phyloP scores from a whole-genome alignment of 2,329 filamentous ascomycete genomes.

The Monilinia polystroma region DNA sequence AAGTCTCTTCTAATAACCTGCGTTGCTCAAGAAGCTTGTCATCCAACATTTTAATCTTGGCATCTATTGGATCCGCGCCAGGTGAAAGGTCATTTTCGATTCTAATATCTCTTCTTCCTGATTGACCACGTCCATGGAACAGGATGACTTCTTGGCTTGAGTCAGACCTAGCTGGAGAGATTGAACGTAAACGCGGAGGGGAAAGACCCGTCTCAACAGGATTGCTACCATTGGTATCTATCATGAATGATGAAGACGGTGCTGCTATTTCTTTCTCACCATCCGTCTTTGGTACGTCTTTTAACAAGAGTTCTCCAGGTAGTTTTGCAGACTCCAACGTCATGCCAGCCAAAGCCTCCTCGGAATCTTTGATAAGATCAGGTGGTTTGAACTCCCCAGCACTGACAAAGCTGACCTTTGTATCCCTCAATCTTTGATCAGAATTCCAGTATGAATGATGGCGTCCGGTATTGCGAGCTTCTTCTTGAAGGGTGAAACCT shows the following conservation, averaged over 20 bases:
- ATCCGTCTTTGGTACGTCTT: slow-evolving; percentile 19
- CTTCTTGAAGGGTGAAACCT: slow-evolving; percentile 50
- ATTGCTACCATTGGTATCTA: slow-evolving; percentile 41
- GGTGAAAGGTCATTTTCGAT: slow-evolving; percentile 9
- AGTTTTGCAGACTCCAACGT: slow-evolving; percentile 26
- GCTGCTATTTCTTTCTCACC: slow-evolving; percentile 2
- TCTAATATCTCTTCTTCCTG: slow-evolving; percentile 16
- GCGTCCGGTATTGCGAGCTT: slow-evolving; percentile 56
- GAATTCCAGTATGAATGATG: slow-evolving; percentile 49
- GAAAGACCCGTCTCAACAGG: slow-evolving; percentile 38
- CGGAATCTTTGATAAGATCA: slow-evolving; percentile 30
- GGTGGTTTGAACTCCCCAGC: slow-evolving; percentile 49
- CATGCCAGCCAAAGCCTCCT: slow-evolving; percentile 36
- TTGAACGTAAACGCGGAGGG: slow-evolving; percentile 36
- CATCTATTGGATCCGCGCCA: slow-evolving; percentile 29
- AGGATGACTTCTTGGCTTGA: slow-evolving; percentile 74
- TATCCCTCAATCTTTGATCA: slow-evolving; percentile 53
- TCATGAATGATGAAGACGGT: slow-evolving; percentile 37
- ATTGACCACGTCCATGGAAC: slow-evolving; percentile 54
- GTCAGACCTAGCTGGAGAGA: slow-evolving; percentile 47
- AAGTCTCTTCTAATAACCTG: slow-evolving; percentile 35
- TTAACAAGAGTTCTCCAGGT: slow-evolving; percentile 14
- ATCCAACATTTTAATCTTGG: slow-evolving; percentile 36
- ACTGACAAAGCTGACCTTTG: slow-evolving; percentile 59
- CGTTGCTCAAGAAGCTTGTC: slow-evolving; percentile 36